Percentiles rank a stretch among this genome's conserved stretches.
phyloP scores from a whole-genome alignment of 352 stramenopile species.

The Phytophthora fragariaefolia region DNA sequence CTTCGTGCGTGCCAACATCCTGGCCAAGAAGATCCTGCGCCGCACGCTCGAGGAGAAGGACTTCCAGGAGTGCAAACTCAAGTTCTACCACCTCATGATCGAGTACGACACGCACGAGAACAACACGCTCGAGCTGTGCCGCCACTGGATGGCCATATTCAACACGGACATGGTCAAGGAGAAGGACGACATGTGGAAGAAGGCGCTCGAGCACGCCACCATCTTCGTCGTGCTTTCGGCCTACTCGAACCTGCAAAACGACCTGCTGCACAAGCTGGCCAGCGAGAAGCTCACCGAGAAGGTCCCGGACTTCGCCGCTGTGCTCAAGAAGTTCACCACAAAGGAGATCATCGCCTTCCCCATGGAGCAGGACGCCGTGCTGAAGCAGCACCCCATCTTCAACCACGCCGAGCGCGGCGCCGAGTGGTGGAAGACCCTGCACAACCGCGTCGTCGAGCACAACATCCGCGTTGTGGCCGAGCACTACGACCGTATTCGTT shows the following conservation, averaged over 20 bases:
- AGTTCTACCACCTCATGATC: conserved; percentile 97
- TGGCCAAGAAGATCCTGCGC: conserved; percentile 97
- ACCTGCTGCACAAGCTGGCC: conserved; percentile 74
- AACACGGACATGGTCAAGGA: conserved; percentile 77
- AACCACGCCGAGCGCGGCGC: conserved; percentile 64
- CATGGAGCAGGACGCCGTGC: conserved; percentile 82
- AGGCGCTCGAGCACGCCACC: conserved; percentile 76
- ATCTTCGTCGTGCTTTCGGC: conserved; percentile 82
- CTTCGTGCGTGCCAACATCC: conserved; percentile 96
- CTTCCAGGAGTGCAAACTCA: conserved; percentile 97
- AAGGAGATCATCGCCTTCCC: conserved; percentile 98
- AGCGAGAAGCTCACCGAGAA: conserved; percentile 72
- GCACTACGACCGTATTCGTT: conserved; percentile 96
- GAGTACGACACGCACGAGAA: conserved; percentile 97
- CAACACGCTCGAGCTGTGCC: conserved; percentile 94
- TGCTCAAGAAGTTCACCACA: conserved; percentile 93
- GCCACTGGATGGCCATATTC: conserved; percentile 87
- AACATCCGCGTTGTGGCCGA: conserved; percentile 95
- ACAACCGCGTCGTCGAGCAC: conserved; percentile 96
- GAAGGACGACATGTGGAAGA: conserved; percentile 72
- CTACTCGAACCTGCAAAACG: conserved; percentile 82
- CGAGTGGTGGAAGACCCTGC: conserved; percentile 91
- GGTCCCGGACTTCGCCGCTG: conserved; percentile 58
- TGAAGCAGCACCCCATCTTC: conserved; percentile 91
- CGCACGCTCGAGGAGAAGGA: conserved; percentile 94